Conservation (phyloP, 108 stramenopile species). For the Cyclotella atomus region DNA sequence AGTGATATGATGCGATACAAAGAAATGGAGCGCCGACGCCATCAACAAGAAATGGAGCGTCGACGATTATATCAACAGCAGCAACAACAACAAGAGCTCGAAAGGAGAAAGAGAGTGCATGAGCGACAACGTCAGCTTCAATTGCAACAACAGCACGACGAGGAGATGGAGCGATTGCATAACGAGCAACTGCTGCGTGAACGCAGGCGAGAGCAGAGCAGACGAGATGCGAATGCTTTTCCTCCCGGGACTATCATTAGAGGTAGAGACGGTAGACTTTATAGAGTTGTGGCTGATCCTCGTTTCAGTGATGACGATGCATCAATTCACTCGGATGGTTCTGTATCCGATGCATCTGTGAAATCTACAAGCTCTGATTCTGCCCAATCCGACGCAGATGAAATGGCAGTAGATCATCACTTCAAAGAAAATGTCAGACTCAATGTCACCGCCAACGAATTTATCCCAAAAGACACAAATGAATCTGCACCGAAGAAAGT, state of each 20-base stretch:
- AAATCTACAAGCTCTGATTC: not conserved
- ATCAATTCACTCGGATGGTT: not conserved
- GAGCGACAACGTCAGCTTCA: not conserved
- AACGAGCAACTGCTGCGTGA: not conserved
- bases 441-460: not conserved
- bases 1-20: not conserved
- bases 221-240: not conserved
- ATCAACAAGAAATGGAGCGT: not conserved
- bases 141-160: not conserved
- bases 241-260: not conserved
- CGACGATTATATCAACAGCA: not conserved
- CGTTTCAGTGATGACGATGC: not conserved
- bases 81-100: not conserved
- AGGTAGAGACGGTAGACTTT: not conserved
- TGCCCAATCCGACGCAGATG: not conserved
- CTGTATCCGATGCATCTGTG: not conserved
- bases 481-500: not conserved
- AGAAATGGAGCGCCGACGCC: no score
- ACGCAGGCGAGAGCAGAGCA: not conserved
- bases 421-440: not conserved
- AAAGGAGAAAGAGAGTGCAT: no score
- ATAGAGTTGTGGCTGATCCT: not conserved
- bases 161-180: not conserved
- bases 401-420: not conserved
- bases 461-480: no score